A percentile compares a stretch with the other conserved stretches of the same genome.
Conservation (phyloP, 2,329 filamentous ascomycete genomes). For the Nothopassalora personata region DNA sequence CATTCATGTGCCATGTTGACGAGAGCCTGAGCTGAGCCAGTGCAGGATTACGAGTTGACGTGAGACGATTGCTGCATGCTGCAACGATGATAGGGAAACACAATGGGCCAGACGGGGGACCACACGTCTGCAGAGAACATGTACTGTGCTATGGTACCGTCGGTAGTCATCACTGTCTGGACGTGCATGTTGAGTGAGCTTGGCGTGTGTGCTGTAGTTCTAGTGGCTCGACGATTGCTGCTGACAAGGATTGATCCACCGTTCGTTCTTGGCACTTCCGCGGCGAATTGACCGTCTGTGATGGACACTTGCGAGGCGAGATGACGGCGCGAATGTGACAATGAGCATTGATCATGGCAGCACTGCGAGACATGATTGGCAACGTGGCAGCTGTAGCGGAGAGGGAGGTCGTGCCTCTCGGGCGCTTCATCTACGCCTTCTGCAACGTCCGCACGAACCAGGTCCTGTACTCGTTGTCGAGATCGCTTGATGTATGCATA, state of each 20-base stretch:
- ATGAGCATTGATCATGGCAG: background rate
- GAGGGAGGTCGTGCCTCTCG: slow-evolving; percentile 24
- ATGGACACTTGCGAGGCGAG: background rate
- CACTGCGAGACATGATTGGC: background rate
- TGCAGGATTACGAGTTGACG: background rate
- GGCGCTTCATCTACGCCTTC: slow-evolving; percentile 59
- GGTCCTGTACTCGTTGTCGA: slow-evolving; percentile 57
- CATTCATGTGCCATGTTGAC: background rate
- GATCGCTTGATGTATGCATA: slow-evolving; percentile 48
- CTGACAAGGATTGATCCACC: background rate
- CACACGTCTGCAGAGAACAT: too few relatives aligned
- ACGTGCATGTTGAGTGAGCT: too few relatives aligned
- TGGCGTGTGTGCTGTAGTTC: too few relatives aligned
- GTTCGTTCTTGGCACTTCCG: background rate
- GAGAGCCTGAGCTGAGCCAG: background rate
- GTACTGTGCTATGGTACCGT: too few relatives aligned
- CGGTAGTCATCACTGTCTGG: too few relatives aligned
- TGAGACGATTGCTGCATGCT: background rate
- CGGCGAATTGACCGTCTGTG: background rate
- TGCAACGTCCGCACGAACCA: slow-evolving; percentile 58
- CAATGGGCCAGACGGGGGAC: too few relatives aligned
- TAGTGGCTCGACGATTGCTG: background rate
- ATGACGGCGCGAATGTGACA: background rate
- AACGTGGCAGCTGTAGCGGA: background rate
- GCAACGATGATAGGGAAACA: too few relatives aligned